Evolutionary conservation across 495 filamentous ascomycete species (phyloP).

Genomic region (Umbilicaria muhlenbergii): DNA sequence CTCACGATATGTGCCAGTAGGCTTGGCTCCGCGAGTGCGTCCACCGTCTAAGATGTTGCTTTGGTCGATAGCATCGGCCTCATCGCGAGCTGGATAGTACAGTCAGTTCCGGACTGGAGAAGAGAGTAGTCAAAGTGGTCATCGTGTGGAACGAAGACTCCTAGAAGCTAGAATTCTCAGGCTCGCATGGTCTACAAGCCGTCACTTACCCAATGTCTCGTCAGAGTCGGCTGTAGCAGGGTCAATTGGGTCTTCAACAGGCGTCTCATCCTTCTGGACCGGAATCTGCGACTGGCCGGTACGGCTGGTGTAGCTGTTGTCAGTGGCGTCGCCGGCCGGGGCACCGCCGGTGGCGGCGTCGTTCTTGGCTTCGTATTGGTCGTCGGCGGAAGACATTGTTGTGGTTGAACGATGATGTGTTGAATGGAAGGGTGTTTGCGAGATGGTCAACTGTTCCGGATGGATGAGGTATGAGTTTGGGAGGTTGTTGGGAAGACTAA

Average conservation of each 20-base stretch:
- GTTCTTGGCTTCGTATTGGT: slow-evolving; percentile 14
- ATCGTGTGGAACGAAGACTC: neutral
- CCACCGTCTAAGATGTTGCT: slow-evolving; percentile 30
- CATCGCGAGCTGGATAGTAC: slow-evolving; percentile 27
- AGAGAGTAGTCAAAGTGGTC: neutral
- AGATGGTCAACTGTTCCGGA: no score
- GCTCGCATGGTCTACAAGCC: neutral
- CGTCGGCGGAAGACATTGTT: slow-evolving; percentile 15
- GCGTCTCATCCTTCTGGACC: slow-evolving; percentile 33
- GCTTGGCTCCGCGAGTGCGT: slow-evolving; percentile 31
- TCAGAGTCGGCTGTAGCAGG: slow-evolving; percentile 30
- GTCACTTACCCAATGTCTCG: slow-evolving; percentile 29
- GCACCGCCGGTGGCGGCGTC: slow-evolving; percentile 9
- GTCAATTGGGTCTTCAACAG: slow-evolving; percentile 32
- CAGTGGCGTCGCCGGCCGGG: slow-evolving; percentile 11
- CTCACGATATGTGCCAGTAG: slow-evolving; percentile 30
- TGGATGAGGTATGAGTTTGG: no score
- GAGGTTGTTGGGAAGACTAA: no score
- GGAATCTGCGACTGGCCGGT: slow-evolving; percentile 28
- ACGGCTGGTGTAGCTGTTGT: slow-evolving; percentile 26
- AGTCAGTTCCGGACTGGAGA: neutral
- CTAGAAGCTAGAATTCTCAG: neutral
- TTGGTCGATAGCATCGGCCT: slow-evolving; percentile 35
- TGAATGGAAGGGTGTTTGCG: no score
- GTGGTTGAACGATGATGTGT: no score